Conservation (phyloP, 495 filamentous ascomycete species). For the Lasiosphaeris hirsuta region DNA sequence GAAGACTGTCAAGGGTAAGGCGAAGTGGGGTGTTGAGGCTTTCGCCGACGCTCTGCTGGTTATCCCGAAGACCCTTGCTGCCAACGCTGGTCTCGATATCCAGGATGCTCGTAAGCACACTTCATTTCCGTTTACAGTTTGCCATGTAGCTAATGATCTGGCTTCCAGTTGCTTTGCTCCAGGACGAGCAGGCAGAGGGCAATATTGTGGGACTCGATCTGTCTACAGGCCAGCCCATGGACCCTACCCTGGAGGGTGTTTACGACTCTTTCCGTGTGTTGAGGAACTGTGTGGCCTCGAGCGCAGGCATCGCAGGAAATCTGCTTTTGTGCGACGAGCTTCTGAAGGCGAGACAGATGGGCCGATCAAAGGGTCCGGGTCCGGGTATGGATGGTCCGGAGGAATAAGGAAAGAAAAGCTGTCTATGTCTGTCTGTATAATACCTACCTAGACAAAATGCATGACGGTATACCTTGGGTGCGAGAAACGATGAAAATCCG, state of each 20-base stretch:
- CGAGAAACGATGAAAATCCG: not conserved
- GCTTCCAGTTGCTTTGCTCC: conserved; percentile 67
- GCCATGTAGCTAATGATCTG: conserved; percentile 9
- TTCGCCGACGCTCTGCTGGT: conserved; percentile 92
- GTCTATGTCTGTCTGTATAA: conserved; percentile 27
- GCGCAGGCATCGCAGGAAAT: conserved; percentile 92
- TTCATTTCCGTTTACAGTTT: conserved; percentile 5
- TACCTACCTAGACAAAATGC: conserved; percentile 25
- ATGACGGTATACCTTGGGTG: not conserved
- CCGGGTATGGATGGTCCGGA: conserved; percentile 53
- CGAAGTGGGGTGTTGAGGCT: conserved; percentile 88
- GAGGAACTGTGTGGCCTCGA: conserved; percentile 88
- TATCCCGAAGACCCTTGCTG: conserved; percentile 95
- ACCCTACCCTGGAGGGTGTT: conserved; percentile 87
- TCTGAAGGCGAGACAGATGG: conserved; percentile 96
- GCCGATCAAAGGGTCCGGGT: conserved; percentile 47
- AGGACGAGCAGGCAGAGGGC: conserved; percentile 81
- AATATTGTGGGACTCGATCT: conserved; percentile 85
- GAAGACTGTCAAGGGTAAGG: conserved; percentile 93
- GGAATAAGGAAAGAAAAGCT: conserved; percentile 36
- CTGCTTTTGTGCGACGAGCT: conserved; percentile 95
- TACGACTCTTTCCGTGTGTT: conserved; percentile 96
- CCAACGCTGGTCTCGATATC: conserved; percentile 93
- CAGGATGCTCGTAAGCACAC: conserved; percentile 76
- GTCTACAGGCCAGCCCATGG: conserved; percentile 85